phyloP scores from a whole-genome alignment of 129 eudicot species.

The Solidago caesia region DNA sequence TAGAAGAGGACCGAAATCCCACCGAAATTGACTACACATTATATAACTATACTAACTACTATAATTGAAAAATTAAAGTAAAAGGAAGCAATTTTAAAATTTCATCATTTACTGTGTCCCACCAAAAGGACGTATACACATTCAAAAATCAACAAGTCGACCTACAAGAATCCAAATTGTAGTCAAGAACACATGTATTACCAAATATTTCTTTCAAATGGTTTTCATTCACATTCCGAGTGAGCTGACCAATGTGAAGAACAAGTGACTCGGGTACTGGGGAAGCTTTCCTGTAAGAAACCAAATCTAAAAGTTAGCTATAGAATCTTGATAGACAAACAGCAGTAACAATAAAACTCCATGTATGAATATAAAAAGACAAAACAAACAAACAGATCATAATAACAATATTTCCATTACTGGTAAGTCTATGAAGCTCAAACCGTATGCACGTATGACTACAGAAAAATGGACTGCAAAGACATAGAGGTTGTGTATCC shows the following conservation, averaged over 20 bases:
- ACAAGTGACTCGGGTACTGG: slow-evolving; percentile 77
- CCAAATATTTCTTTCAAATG: slow-evolving; percentile 92
- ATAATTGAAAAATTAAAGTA: too few species aligned
- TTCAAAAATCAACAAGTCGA: background rate
- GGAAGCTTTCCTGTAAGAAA: slow-evolving; percentile 66
- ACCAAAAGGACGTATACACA: too few species aligned
- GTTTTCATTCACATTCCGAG: slow-evolving; percentile 87
- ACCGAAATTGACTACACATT: too few species aligned
- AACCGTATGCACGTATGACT: background rate
- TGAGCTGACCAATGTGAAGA: slow-evolving; percentile 85
- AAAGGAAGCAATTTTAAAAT: too few species aligned
- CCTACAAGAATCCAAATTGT: background rate
- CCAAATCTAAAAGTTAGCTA: too few species aligned
- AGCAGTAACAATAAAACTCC: slow-evolving; percentile 2
- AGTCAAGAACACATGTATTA: slow-evolving; percentile 27
- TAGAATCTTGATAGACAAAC: background rate
- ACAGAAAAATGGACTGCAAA: background rate
- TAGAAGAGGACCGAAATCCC: too few species aligned
- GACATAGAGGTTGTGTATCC: background rate
- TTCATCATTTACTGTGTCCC: too few species aligned
- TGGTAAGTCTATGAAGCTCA: background rate
- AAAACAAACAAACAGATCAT: background rate
- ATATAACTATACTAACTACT: too few species aligned
- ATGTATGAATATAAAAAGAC: background rate
- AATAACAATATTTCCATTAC: background rate